These are phyloP conservation scores for Austropuccinia psidii DNA, from an alignment of 1,284 basidiomycete genomes.

Conservation along the genomic window DNA sequence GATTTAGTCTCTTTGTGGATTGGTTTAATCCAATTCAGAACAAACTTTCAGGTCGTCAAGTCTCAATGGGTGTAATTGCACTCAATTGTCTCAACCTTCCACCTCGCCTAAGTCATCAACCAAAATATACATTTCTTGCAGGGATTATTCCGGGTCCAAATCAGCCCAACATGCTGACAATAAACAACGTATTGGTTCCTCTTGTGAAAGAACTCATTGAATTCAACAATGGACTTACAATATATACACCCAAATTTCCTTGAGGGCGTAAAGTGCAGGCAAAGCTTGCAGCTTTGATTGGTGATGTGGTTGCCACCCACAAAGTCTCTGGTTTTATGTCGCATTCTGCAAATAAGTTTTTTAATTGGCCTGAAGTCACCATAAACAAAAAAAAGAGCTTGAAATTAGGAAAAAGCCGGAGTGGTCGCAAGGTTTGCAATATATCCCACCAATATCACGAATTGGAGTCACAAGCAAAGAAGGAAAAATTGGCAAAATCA, in stretches of 20 bases:
- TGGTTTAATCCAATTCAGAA: conserved; percentile 27
- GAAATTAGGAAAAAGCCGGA: too few relatives aligned
- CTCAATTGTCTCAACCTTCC: conserved; percentile 25
- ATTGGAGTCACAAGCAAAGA: too few relatives aligned
- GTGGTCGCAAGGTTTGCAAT: too few relatives aligned
- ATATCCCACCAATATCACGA: not conserved
- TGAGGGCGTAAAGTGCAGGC: not conserved
- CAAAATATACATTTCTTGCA: not conserved
- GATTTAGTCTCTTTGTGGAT: conserved; percentile 9
- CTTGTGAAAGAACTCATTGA: not conserved
- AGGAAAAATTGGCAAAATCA: not conserved
- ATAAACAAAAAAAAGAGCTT: too few relatives aligned
- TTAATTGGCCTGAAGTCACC: too few relatives aligned
- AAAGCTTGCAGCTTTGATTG: not conserved
- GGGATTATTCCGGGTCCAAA: conserved; percentile 13
- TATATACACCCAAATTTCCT: not conserved
- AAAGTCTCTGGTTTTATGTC: conserved; percentile 12
- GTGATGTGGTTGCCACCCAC: conserved; percentile 1
- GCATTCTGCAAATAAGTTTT: not conserved
- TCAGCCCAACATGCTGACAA: not conserved
- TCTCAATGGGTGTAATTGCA: conserved; percentile 1
- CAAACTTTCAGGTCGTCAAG: not conserved
- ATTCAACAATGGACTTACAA: not conserved
- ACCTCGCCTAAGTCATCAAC: not conserved
- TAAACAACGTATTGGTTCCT: not conserved